Conservation (phyloP, 768 basidiomycete genomes). For the Harrya chromipes region DNA sequence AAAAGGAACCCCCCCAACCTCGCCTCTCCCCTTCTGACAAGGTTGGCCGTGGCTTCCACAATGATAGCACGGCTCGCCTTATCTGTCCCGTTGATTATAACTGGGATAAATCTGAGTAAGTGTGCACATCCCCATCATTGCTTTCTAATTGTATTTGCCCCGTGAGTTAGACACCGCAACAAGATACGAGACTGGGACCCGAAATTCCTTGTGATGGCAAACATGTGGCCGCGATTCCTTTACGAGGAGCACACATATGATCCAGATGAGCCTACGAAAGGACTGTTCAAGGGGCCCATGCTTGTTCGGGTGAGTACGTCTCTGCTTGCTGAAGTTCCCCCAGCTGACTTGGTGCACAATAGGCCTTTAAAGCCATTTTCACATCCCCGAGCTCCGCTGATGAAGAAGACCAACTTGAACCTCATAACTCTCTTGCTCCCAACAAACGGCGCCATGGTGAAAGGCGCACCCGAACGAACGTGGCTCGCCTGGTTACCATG, state of each 20-base stretch:
- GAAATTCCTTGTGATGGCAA: slow-evolving; percentile 12
- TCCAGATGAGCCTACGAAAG: slow-evolving; percentile 7
- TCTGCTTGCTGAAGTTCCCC: background rate
- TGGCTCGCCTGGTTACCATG: background rate
- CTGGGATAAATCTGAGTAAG: slow-evolving; percentile 2
- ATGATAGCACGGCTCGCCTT: slow-evolving; percentile 1
- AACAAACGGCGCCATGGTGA: no score
- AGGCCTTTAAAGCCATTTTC: slow-evolving; percentile 18
- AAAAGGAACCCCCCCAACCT: no score
- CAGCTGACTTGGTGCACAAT: background rate
- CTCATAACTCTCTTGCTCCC: no score
- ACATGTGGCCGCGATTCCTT: slow-evolving; percentile 18
- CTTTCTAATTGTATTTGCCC: background rate
- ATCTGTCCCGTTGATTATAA: slow-evolving; percentile 12
- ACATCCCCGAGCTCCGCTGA: slow-evolving; percentile 16
- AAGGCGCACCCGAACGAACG: background rate
- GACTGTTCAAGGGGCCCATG: slow-evolving; percentile 17
- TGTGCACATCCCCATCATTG: background rate
- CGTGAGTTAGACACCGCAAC: background rate
- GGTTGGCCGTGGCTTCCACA: slow-evolving; percentile 1
- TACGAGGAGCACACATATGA: slow-evolving; percentile 10
- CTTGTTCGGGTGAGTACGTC: slow-evolving; percentile 14
- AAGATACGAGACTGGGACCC: slow-evolving; percentile 14
- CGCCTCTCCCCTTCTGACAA: background rate
- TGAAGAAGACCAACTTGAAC: background rate